Percentiles rank a stretch among this genome's conserved stretches.
Evolutionary conservation across 441 rosid species (phyloP).

Genomic region (Populus hybrid): DNA sequence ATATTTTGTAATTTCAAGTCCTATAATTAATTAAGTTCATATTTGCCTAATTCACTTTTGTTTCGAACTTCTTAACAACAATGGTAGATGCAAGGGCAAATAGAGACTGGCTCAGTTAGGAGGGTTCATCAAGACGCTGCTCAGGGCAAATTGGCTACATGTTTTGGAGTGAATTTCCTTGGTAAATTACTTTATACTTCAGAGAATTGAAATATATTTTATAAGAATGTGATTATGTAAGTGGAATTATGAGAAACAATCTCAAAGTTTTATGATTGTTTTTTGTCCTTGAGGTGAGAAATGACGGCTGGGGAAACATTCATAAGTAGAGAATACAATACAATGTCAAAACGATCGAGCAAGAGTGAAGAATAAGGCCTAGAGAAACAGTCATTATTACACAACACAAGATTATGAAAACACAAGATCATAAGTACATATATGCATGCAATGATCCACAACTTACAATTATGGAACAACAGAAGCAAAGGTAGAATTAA

Average conservation of each 20-base stretch:
- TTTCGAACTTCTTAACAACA: not conserved
- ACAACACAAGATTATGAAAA: not conserved
- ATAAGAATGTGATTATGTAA: not conserved
- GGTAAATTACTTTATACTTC: not conserved
- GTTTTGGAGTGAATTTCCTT: not conserved
- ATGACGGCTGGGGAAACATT: not conserved
- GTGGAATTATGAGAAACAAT: not conserved
- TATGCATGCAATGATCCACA: conserved; percentile 8
- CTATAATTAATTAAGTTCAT: not conserved
- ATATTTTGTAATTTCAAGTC: too few relatives aligned
- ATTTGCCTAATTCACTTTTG: not conserved
- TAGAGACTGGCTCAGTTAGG: not conserved
- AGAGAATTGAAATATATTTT: not conserved
- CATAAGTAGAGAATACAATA: not conserved
- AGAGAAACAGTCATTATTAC: not conserved
- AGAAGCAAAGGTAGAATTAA: not conserved
- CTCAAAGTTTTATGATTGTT: not conserved
- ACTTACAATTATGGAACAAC: conserved; percentile 22
- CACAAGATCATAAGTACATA: not conserved
- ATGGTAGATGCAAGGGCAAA: not conserved
- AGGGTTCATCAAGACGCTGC: not conserved
- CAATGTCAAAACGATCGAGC: not conserved
- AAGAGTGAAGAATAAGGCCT: not conserved
- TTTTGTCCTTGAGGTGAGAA: not conserved
- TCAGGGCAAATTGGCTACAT: not conserved